These are phyloP conservation scores for Closterium sp. DNA, from an alignment of 139 green algal species.

Conservation along the genomic window DNA sequence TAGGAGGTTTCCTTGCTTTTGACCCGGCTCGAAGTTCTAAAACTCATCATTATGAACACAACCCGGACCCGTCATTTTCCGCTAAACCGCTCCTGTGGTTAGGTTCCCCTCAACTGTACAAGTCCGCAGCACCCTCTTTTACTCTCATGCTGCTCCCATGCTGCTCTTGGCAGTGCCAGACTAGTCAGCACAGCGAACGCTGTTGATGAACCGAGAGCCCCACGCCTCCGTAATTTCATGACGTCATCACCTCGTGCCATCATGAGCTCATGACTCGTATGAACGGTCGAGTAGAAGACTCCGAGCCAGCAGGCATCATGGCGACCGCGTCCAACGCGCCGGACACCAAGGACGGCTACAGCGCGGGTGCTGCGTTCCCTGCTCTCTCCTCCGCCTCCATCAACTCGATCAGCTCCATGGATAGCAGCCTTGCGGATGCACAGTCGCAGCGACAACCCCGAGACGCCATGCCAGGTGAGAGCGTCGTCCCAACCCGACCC, in stretches of 20 bases:
- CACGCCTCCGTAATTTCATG: neutral
- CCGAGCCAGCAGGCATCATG: neutral
- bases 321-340: neutral
- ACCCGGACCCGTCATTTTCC: too few relatives aligned
- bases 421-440: neutral
- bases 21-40: too few relatives aligned
- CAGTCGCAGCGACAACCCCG: neutral
- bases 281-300: neutral
- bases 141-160: too few relatives aligned
- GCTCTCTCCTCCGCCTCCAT: neutral
- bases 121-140: too few relatives aligned
- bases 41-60: too few relatives aligned
- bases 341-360: neutral
- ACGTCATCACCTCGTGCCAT: neutral
- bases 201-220: neutral
- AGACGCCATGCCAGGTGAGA: neutral
- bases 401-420: neutral
- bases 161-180: neutral
- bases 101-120: too few relatives aligned
- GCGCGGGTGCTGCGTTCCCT: neutral
- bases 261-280: neutral
- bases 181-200: neutral
- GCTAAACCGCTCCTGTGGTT: too few relatives aligned
- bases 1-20: too few relatives aligned
- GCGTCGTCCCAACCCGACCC: too few relatives aligned